phyloP scores from a whole-genome alignment of 306 rosid genomes.

The Quercus aquifolioides region DNA sequence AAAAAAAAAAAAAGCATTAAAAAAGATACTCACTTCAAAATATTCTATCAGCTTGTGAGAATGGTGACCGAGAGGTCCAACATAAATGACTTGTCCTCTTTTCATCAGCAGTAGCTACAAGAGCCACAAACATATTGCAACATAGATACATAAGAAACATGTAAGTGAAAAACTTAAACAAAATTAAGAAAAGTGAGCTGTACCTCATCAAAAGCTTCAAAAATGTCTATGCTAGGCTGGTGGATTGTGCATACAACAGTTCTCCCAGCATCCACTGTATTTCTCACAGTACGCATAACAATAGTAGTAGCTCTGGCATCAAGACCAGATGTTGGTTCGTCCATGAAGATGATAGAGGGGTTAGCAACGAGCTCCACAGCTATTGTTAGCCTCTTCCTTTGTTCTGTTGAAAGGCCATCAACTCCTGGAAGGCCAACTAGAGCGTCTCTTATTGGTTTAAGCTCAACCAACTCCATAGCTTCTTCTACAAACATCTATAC shows the following conservation, averaged over 20 bases:
- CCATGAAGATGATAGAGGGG: slow-evolving; percentile 90
- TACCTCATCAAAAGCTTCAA: slow-evolving; percentile 88
- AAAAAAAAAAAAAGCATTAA: not conserved
- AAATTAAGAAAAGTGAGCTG: not conserved
- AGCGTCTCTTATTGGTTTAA: slow-evolving; percentile 48
- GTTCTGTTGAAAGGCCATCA: slow-evolving; percentile 75
- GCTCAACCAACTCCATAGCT: slow-evolving; percentile 70
- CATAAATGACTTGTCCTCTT: slow-evolving; percentile 69
- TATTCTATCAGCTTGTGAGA: slow-evolving; percentile 67
- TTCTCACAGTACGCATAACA: slow-evolving; percentile 84
- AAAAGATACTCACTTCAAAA: slow-evolving; percentile 48
- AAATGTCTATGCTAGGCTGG: slow-evolving; percentile 87
- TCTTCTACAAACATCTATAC: slow-evolving; percentile 58
- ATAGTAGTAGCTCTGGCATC: slow-evolving; percentile 93
- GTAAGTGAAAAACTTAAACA: not conserved
- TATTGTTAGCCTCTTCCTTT: slow-evolving; percentile 80
- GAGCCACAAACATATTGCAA: not conserved
- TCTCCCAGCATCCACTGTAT: slow-evolving; percentile 80
- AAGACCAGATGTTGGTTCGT: slow-evolving; percentile 87
- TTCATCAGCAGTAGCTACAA: slow-evolving; percentile 70
- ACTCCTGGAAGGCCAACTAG: slow-evolving; percentile 80
- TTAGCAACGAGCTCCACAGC: slow-evolving; percentile 88
- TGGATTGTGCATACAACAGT: slow-evolving; percentile 92
- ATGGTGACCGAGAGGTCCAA: slow-evolving; percentile 66
- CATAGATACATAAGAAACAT: not conserved